Conservation (phyloP, 352 stramenopile species). For the Globisporangium rhizosaccharum region DNA sequence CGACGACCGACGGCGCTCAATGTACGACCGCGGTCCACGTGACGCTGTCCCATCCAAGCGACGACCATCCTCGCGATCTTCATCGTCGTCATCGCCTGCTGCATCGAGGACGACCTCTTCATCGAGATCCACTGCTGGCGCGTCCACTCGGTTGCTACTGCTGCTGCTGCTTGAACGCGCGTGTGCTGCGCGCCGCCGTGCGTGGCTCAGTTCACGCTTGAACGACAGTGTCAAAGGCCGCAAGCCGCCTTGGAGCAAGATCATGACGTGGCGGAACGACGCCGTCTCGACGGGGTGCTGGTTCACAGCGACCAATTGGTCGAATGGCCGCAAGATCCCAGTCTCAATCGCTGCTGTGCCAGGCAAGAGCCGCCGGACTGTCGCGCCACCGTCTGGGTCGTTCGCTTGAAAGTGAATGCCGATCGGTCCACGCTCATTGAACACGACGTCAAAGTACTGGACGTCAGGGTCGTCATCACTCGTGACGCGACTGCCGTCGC, state of each 20-base stretch:
- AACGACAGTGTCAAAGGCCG: slow-evolving; percentile 78
- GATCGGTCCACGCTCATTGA: slow-evolving; percentile 64
- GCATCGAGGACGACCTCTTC: slow-evolving; percentile 55
- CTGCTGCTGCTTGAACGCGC: not conserved
- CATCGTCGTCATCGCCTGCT: slow-evolving; percentile 12
- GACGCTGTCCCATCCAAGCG: not conserved
- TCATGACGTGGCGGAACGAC: slow-evolving; percentile 77
- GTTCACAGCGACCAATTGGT: slow-evolving; percentile 77
- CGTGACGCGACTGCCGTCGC: not conserved
- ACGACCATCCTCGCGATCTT: not conserved
- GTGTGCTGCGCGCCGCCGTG: not conserved
- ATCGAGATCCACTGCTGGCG: slow-evolving; percentile 24
- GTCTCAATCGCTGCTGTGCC: slow-evolving; percentile 51
- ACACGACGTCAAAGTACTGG: slow-evolving; percentile 59
- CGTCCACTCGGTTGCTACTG: not conserved
- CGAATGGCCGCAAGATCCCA: slow-evolving; percentile 45
- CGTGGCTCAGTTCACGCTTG: slow-evolving; percentile 27
- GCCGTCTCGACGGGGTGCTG: slow-evolving; percentile 56
- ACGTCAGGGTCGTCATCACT: slow-evolving; percentile 2
- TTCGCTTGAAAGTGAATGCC: slow-evolving; percentile 84
- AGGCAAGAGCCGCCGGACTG: slow-evolving; percentile 47
- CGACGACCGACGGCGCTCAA: slow-evolving; percentile 6
- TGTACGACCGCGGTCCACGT: slow-evolving; percentile 3
- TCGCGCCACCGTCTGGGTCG: slow-evolving; percentile 54
- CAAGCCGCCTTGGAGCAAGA: slow-evolving; percentile 70